Evolutionary conservation across 176 grass and related monocot species (phyloP), one percentile per base, ranked within the genome.

Genomic region (Bolboschoenus planiculmis): DNA sequence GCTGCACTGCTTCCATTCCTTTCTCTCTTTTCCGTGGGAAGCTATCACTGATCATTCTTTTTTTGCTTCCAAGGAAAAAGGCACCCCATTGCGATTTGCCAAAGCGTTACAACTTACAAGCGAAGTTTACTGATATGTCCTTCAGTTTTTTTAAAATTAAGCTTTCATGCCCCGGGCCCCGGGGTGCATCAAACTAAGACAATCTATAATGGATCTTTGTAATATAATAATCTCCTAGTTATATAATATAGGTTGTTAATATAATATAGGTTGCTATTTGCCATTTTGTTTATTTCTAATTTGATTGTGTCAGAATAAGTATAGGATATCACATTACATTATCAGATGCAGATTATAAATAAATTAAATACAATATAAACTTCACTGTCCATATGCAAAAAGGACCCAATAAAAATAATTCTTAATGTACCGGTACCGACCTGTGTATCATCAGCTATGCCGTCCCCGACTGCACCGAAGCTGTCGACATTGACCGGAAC

Each of bases 401-500:
- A 33, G 1, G 46, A 53, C 46, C 72, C 26, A 51, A 51, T 15
- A 53, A 77, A 77, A n/a, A n/a, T n/a, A n/a, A n/a, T n/a, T n/a
- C n/a, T n/a, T n/a, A n/a, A n/a, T n/a, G n/a, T n/a, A n/a, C n/a
- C 57, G 31, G 46, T 77, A 77, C 72, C 44, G 9, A 98, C 96
- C 92, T 88, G 60, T 14, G 96, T 98, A 83, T 98, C 96, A 83
- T 98, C 90, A 78, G 82, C 63, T 58, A 83, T 8, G 48, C 92
- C 96, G 85, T 98, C 87, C 0, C 96, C 96, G 3, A 78, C 89
- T 0, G 90, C 92, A 15, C 90, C 96, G 76, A 90, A 98, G 87
- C 78, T 90, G 50, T 98, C 87, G 66, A 95, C 96, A 78, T 88
- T 95, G 47, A 98, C 87, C 47, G 90, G 84, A 64, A 93, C 88